A percentile compares a stretch with the other conserved stretches of the same genome.
Conservation (phyloP, 2,329 filamentous ascomycete genomes). For the Stagonosporopsis rhizophila region DNA sequence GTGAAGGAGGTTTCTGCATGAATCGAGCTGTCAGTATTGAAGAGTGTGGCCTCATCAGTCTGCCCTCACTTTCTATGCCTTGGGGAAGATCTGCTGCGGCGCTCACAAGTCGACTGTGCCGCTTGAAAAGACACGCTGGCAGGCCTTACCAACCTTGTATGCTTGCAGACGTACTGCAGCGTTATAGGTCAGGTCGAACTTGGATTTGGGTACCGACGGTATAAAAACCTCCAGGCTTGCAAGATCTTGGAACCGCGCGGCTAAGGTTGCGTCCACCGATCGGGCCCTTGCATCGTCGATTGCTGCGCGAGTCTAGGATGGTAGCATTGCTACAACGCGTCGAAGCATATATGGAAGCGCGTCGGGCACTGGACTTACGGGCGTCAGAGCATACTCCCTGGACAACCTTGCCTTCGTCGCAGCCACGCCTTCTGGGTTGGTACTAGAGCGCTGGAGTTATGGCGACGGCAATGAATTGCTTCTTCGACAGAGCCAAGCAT, state of each 20-base stretch:
- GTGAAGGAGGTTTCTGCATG: conserved; percentile 6
- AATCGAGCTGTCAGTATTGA: conserved; percentile 3
- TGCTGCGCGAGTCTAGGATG: background rate
- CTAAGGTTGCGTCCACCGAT: background rate
- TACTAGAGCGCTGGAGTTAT: background rate
- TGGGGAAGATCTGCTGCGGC: background rate
- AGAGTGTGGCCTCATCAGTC: background rate
- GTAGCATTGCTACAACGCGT: background rate
- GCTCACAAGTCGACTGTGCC: background rate
- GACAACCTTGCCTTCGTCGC: background rate
- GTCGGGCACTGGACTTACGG: background rate
- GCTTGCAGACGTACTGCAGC: background rate
- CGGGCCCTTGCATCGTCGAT: conserved; percentile 5
- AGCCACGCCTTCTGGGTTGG: background rate
- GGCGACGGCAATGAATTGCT: background rate
- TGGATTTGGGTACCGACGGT: too few relatives aligned
- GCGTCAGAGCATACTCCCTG: background rate
- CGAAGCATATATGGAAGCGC: background rate
- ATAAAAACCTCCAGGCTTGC: background rate
- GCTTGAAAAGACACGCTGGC: background rate
- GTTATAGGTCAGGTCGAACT: too few relatives aligned
- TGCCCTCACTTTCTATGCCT: background rate
- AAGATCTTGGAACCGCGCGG: background rate
- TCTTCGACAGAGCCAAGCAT: background rate
- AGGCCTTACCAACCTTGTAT: background rate